A percentile compares a stretch with the other conserved stretches of the same genome.
Evolutionary conservation across 768 basidiomycete genomes (phyloP).

Genomic region (Amanita phalloides): DNA sequence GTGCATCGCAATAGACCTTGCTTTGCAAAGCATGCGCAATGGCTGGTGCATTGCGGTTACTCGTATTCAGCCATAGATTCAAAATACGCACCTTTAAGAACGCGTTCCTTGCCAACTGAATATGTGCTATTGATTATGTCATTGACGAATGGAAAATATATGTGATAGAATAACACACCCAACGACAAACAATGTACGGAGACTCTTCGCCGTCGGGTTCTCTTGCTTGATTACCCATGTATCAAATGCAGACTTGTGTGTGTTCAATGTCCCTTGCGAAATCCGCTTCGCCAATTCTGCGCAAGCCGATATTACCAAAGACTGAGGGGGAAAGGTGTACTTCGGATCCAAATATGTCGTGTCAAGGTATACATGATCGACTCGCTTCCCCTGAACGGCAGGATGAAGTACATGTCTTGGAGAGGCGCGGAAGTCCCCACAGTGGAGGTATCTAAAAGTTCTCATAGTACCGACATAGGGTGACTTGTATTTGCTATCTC

Average conservation of each 20-base stretch:
- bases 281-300: slow-evolving; percentile 66
- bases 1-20: slow-evolving; percentile 83
- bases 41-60: slow-evolving; percentile 29
- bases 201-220: slow-evolving; percentile 23
- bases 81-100: slow-evolving; percentile 70
- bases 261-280: slow-evolving; percentile 27
- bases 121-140: slow-evolving; percentile 55
- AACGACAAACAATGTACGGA: slow-evolving; percentile 44
- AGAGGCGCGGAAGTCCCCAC: slow-evolving; percentile 88
- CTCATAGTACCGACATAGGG: slow-evolving; percentile 57
- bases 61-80: neutral
- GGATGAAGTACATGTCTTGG: slow-evolving; percentile 84
- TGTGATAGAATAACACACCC: slow-evolving; percentile 36
- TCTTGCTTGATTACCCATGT: slow-evolving; percentile 38
- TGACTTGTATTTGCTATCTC: slow-evolving; percentile 71
- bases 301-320: slow-evolving; percentile 89
- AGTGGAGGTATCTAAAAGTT: slow-evolving; percentile 86
- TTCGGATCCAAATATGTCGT: slow-evolving; percentile 93
- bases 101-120: slow-evolving; percentile 94
- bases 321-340: slow-evolving; percentile 94
- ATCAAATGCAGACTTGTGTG: slow-evolving; percentile 30
- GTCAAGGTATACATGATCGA: slow-evolving; percentile 89
- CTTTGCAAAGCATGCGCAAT: slow-evolving; percentile 73
- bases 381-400: slow-evolving; percentile 63
- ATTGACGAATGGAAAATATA: neutral